Percentiles rank a stretch among this genome's conserved stretches.
Evolutionary conservation across 1,284 basidiomycete genomes (phyloP).

Genomic region (Pascua sp.): DNA sequence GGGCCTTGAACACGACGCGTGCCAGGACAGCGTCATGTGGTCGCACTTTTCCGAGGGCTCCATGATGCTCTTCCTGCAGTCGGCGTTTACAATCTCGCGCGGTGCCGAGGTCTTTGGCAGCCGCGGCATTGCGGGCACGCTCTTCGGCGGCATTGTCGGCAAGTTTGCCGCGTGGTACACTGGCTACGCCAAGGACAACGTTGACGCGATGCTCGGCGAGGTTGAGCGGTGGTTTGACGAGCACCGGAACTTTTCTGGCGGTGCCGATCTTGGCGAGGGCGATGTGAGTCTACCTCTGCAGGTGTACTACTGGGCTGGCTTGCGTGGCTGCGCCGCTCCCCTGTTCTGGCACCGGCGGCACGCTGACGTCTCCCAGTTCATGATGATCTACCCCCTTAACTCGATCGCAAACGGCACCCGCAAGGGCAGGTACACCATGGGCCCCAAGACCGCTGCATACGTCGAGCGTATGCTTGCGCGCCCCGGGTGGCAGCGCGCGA

Average conservation of each 20-base stretch:
- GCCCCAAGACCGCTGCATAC: conserved; percentile 10
- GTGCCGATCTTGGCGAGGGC: conserved; percentile 33
- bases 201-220: conserved; percentile 19
- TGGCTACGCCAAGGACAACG: conserved; percentile 3
- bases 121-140: neutral
- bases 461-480: conserved; percentile 8
- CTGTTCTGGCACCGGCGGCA: neutral
- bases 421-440: neutral
- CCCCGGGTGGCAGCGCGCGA: conserved; percentile 8
- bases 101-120: neutral
- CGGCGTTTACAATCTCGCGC: neutral
- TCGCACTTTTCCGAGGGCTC: conserved; percentile 38
- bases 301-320: neutral
- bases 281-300: conserved; percentile 29
- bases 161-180: neutral
- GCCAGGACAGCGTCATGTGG: conserved; percentile 32
- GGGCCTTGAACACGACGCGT: conserved; percentile 21
- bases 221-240: conserved; percentile 30
- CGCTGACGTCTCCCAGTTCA: conserved; percentile 7
- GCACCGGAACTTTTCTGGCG: conserved; percentile 32
- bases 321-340: neutral
- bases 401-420: conserved; percentile 1
- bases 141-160: neutral
- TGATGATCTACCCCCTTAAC: conserved; percentile 14
- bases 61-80: conserved; percentile 36